Conservation (phyloP, 208 protist species). For the Wallacemonas sp. region DNA sequence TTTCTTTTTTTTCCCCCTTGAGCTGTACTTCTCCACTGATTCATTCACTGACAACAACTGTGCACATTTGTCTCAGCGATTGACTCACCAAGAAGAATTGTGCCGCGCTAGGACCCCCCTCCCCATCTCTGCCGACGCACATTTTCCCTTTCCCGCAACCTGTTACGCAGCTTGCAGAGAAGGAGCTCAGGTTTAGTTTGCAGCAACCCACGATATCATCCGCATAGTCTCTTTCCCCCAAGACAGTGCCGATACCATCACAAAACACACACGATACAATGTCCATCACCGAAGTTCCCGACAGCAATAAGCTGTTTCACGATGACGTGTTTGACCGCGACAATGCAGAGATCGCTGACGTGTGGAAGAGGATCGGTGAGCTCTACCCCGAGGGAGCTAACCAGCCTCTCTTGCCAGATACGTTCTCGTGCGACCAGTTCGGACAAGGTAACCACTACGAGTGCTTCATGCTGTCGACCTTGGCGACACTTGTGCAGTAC, state of each 20-base stretch:
- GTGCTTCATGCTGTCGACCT: constrained; percentile 47
- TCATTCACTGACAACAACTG: constrained; percentile 5
- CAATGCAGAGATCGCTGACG: constrained; percentile 50
- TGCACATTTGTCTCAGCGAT: constrained; percentile 3
- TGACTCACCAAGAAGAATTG: background rate
- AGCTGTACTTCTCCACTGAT: constrained; percentile 7
- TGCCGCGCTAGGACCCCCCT: background rate
- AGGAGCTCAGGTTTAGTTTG: too few relatives aligned
- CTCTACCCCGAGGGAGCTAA: constrained; percentile 51
- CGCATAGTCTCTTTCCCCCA: constrained; percentile 4
- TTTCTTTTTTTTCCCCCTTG: constrained; percentile 3
- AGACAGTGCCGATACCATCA: background rate
- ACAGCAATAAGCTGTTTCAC: constrained; percentile 64
- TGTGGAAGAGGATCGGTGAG: constrained; percentile 64
- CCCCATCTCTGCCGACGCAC: background rate
- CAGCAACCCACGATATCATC: too few relatives aligned
- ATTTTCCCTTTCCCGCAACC: background rate
- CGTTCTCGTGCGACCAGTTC: constrained; percentile 37
- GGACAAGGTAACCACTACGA: constrained; percentile 48
- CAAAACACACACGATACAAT: background rate
- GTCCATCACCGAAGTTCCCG: constrained; percentile 38
- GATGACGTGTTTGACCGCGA: constrained; percentile 64
- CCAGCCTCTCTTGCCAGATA: constrained; percentile 35
- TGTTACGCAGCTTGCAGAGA: background rate
- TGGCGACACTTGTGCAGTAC: constrained; percentile 38